phyloP scores from a whole-genome alignment of 2,329 filamentous ascomycete species.

The Hypoxylon sp. region DNA sequence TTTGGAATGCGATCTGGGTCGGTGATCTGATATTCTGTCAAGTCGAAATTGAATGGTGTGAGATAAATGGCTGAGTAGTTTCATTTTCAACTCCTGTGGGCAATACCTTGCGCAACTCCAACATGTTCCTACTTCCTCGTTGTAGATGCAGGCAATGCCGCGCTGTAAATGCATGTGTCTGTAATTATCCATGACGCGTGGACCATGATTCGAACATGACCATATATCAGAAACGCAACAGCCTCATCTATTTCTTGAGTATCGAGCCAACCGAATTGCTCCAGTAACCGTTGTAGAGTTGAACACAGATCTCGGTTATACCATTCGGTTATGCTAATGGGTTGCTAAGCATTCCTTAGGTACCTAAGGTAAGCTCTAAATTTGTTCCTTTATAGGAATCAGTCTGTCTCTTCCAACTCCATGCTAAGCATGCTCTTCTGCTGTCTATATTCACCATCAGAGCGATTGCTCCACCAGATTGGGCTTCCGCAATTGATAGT shows the following conservation, averaged over 20 bases:
- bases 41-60: neutral
- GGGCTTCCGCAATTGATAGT: constrained; percentile 1
- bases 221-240: neutral
- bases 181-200: too few relatives aligned
- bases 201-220: too few relatives aligned
- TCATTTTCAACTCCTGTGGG: neutral
- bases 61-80: constrained; percentile 19
- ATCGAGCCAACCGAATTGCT: neutral
- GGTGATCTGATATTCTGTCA: neutral
- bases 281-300: constrained; percentile 7
- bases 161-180: too few relatives aligned
- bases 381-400: constrained; percentile 22
- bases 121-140: constrained; percentile 3
- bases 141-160: neutral
- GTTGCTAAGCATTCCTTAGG: constrained; percentile 29
- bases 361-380: constrained; percentile 35
- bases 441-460: constrained; percentile 17
- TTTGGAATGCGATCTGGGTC: neutral
- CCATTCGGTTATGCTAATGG: constrained; percentile 20
- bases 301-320: constrained; percentile 10
- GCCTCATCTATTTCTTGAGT: neutral
- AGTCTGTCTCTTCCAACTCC: constrained; percentile 5
- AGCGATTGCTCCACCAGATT: neutral
- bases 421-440: constrained; percentile 12
- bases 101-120: constrained; percentile 2